Conservation (phyloP, 2,329 filamentous ascomycete species). For the Beauveria bassiana region DNA sequence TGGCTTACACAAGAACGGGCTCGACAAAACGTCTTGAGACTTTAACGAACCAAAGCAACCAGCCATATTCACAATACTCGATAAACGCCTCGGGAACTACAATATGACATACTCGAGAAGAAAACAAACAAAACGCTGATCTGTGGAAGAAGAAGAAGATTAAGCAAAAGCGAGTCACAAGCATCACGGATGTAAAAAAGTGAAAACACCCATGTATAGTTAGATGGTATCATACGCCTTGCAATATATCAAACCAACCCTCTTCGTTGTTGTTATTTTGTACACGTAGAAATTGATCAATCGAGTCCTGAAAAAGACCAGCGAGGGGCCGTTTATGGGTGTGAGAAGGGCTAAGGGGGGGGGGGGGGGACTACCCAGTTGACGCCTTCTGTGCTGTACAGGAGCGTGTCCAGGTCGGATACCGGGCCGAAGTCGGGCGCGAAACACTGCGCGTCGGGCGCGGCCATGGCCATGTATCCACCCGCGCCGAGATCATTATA, state of each 20-base stretch:
- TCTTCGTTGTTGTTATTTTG: background rate
- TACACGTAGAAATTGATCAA: conserved; percentile 22
- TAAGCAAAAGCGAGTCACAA: no score
- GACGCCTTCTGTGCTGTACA: conserved; percentile 25
- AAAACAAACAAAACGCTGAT: no score
- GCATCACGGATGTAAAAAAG: no score
- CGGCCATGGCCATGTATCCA: conserved; percentile 15
- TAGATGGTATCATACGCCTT: background rate
- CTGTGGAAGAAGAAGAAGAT: no score
- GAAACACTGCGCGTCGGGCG: no score
- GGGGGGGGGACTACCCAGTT: conserved; percentile 29
- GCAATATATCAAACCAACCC: background rate
- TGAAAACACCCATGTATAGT: background rate
- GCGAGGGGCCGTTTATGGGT: background rate
- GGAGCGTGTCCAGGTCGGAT: conserved; percentile 29
- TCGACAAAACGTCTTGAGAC: no score
- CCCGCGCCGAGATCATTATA: background rate
- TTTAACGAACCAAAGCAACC: no score
- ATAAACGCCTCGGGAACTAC: no score
- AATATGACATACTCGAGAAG: no score
- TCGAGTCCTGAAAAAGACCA: conserved; percentile 16
- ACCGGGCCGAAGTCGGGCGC: conserved; percentile 21
- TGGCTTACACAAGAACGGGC: no score
- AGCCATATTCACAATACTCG: no score
- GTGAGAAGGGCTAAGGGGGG: background rate